phyloP scores from a whole-genome alignment of 108 stramenopile genomes.

The Discostella stelligeroides region DNA sequence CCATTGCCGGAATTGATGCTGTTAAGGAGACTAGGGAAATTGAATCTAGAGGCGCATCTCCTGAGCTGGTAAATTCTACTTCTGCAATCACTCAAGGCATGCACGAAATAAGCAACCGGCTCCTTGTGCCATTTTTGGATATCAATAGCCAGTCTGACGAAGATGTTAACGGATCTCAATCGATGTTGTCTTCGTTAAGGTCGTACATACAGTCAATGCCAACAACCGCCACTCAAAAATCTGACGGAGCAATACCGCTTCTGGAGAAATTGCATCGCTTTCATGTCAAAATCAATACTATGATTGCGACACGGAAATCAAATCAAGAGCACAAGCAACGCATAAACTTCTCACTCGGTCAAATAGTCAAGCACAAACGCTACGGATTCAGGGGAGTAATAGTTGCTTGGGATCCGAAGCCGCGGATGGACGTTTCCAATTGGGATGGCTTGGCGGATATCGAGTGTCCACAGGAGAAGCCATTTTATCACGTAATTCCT shows the following conservation, averaged over 20 bases:
- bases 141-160: neutral
- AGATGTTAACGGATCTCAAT: neutral
- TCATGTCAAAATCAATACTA: conserved; percentile 56
- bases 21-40: conserved; percentile 29
- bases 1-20: conserved; percentile 9
- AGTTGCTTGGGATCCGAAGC: conserved; percentile 72
- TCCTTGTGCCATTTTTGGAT: conserved; percentile 26
- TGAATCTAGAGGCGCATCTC: conserved; percentile 11
- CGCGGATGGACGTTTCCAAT: conserved; percentile 62
- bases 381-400: conserved; percentile 83
- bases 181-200: conserved; percentile 9
- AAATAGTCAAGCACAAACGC: conserved; percentile 69
- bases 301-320: conserved; percentile 52
- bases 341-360: conserved; percentile 66
- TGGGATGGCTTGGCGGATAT: conserved; percentile 83
- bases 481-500: conserved; percentile 80
- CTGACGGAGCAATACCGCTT: conserved; percentile 27
- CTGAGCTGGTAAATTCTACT: conserved; percentile 8
- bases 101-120: conserved; percentile 11
- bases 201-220: conserved; percentile 13
- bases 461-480: conserved; percentile 65
- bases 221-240: neutral
- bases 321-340: conserved; percentile 38
- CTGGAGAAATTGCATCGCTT: conserved; percentile 49
- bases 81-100: conserved; percentile 16